phyloP scores from a whole-genome alignment of 2,329 filamentous ascomycete species.

The Neurospora sp. region DNA sequence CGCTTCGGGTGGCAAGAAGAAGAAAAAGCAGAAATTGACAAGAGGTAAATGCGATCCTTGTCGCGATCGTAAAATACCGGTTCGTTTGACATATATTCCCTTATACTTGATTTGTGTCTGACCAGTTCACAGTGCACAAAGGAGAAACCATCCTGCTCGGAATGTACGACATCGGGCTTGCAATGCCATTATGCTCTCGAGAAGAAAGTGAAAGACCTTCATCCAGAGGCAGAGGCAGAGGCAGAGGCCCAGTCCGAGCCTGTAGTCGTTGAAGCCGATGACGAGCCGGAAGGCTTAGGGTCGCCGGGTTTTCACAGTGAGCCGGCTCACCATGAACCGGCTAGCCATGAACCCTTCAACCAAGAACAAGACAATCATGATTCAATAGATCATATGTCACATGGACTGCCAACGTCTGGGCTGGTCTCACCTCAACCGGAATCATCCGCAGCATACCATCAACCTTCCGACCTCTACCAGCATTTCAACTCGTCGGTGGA shows the following conservation, averaged over 20 bases:
- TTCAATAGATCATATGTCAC: conserved; percentile 8
- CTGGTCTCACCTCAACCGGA: conserved; percentile 8
- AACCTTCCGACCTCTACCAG: conserved; percentile 9
- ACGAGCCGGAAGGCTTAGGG: conserved; percentile 15
- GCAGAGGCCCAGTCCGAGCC: conserved; percentile 1
- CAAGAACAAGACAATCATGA: conserved; percentile 13
- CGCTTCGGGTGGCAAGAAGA: conserved; percentile 3
- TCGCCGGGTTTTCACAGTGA: conserved; percentile 16
- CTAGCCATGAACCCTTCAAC: neutral
- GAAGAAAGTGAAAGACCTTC: conserved; percentile 3
- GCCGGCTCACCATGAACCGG: neutral
- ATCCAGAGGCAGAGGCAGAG: neutral
- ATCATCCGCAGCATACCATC: conserved; percentile 5
- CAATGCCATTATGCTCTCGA: conserved; percentile 29
- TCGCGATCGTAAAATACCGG: conserved; percentile 29
- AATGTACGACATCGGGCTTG: conserved; percentile 23
- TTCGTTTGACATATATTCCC: conserved; percentile 10
- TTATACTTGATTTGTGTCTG: conserved; percentile 2
- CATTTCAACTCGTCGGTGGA: conserved; percentile 10
- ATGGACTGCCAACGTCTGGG: conserved; percentile 4
- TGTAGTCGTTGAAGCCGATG: conserved; percentile 4
- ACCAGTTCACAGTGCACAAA: conserved; percentile 28
- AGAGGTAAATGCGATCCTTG: conserved; percentile 28
- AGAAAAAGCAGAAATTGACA: conserved; percentile 14
- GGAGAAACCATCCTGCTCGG: conserved; percentile 29